phyloP scores from a whole-genome alignment of 139 green algal species.

The Astrephomene gubernaculifera region DNA sequence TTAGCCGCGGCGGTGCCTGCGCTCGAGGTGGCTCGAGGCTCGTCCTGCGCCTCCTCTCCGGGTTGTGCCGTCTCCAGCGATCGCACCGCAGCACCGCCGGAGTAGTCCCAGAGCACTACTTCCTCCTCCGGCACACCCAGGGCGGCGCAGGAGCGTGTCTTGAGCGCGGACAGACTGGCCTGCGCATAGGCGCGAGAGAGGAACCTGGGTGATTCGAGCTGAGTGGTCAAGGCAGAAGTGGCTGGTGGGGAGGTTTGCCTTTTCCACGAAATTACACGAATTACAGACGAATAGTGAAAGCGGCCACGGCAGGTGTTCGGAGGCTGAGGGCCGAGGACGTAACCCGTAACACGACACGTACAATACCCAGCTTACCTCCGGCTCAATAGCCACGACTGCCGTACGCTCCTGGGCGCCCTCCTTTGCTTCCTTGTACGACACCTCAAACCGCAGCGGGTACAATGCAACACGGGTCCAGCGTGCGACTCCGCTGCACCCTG shows the following conservation, averaged over 20 bases:
- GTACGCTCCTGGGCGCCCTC: background rate
- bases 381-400: background rate
- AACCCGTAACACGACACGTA: too few relatives aligned
- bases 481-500: background rate
- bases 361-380: background rate
- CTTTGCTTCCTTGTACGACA: slow-evolving; percentile 17
- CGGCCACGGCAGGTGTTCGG: too few relatives aligned
- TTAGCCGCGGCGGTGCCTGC: background rate
- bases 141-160: slow-evolving; percentile 56
- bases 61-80: background rate
- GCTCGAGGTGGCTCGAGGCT: background rate
- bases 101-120: slow-evolving; percentile 63
- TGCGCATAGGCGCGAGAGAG: too few relatives aligned
- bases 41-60: background rate
- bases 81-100: background rate
- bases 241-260: too few relatives aligned
- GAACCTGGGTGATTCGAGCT: too few relatives aligned
- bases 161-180: slow-evolving; percentile 63
- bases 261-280: too few relatives aligned
- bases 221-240: too few relatives aligned
- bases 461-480: slow-evolving; percentile 40
- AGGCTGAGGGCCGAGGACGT: too few relatives aligned
- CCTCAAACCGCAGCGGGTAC: slow-evolving; percentile 54
- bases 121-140: slow-evolving; percentile 59
- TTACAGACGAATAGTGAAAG: too few relatives aligned